Conservation (phyloP, 129 eudicot genomes). For the Chrysanthemum makinoi region DNA sequence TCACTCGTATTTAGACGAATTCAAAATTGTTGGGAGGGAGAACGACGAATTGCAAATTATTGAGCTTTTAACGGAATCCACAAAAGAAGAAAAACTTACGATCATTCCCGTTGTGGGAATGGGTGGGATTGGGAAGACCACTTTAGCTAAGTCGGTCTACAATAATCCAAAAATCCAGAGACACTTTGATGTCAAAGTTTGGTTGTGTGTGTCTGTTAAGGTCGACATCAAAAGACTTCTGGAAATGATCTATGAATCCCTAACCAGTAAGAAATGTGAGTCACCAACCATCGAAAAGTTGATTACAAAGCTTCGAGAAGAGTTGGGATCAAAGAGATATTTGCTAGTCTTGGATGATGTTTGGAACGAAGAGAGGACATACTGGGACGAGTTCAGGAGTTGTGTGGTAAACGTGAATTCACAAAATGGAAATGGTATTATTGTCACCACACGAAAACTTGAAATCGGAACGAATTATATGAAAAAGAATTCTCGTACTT, state of each 20-base stretch:
- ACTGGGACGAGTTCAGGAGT: constrained; percentile 34
- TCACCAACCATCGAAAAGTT: background rate
- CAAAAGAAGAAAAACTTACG: background rate
- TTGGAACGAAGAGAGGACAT: constrained; percentile 28
- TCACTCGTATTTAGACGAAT: too few relatives aligned
- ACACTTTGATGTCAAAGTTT: background rate
- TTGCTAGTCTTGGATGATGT: background rate
- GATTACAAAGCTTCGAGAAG: background rate
- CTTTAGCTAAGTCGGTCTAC: background rate
- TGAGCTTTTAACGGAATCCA: background rate
- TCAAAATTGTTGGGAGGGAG: too few relatives aligned
- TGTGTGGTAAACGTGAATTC: background rate
- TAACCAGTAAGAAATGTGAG: background rate
- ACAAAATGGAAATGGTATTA: background rate
- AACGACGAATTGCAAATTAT: too few relatives aligned
- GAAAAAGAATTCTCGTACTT: background rate
- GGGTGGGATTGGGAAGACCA: background rate
- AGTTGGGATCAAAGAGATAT: too few relatives aligned
- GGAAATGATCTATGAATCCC: background rate
- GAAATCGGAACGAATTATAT: background rate
- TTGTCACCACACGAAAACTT: constrained; percentile 7
- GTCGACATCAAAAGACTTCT: background rate
- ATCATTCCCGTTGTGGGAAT: background rate
- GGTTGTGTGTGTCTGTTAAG: background rate
- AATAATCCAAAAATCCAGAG: background rate